Evolutionary conservation across 306 rosid genomes (phyloP), one percentile per base, ranked within the genome.

Genomic region (Vigna unguiculata): DNA sequence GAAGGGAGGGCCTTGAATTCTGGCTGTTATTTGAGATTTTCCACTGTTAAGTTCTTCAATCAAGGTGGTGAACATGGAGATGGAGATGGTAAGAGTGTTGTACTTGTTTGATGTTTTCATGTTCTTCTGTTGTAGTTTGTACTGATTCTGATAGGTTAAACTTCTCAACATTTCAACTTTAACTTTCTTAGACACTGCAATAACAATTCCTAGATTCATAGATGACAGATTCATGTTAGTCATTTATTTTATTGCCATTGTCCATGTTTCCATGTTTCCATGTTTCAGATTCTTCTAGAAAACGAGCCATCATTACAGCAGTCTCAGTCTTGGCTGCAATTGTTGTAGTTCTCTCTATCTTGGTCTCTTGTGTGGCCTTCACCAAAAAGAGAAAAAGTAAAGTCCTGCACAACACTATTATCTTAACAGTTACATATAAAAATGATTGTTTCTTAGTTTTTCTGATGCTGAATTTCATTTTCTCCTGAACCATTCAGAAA

Each of bases 1-100:
- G 71, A 65, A 65, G 71, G 71, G 20, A 65, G 71, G 52, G 71
- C 71, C 52, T 41, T 65, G 70, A 64, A 38, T 64, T 38, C 70
- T 38, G 70, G 70, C 1, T 64, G 70, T 64, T 64, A 64, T 64
- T 64, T 64, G 71, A 65, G 71, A 41, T 65, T 40, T 20, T 65
- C 71, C 1, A 40, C 71, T 1, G 19, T 40, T 41, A 41, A 20
- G 52, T 65, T 65, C 71, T 65, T 40, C 71, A 65, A 65, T 21
- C 71, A 65, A 40, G 52, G 52, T 19, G 52, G 71, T 20, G 34
- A 21, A 40, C 34, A 2, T 40, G 71, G 70, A 2, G 28, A 19
- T 10, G 70, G 52, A 20, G 52, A 21, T 65, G 71, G 52, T 65
- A 41, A 40, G 71, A 38, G 4, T 40, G 70, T 64, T 62, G 10